Evolutionary conservation across 768 basidiomycete species (phyloP), one percentile per base, ranked within the genome.

Genomic region (Tubosaeta brunneosetosa): DNA sequence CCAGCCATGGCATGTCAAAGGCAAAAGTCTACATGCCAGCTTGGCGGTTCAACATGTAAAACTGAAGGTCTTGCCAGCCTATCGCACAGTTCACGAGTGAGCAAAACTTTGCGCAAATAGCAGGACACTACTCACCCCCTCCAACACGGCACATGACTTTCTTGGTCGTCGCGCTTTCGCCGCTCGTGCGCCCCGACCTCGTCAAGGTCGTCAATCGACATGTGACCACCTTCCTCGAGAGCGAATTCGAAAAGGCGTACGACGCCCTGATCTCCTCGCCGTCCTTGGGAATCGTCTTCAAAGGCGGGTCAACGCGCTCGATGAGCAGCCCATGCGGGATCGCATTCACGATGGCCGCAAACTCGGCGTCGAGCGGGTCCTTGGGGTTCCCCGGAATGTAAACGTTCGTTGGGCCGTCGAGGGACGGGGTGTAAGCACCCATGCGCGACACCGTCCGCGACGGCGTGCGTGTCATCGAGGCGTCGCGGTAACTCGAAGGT

Each of bases 81-180:
- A 62, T 42, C 53, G 3, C 27, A 33, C 12, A 38, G 14, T 6
- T 37, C 27, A 49, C 19, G 31, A 5, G 31, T 59, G 1, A 65
- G 54, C 13, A 49, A 37, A 3, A 25, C 17, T 6, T 14, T 0
- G 47, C 54, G 53, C 25, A n/a, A n/a, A 43, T 2, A 29, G 25
- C 8, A 49, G 47, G 29, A 49, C 32, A n/a, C 40, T 6, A 75
- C 83, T 63, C 58, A 85, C 89, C 89, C 69, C 88, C 90, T 43
- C 91, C 91, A 55, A 94, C 86, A 54, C 91, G 84, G 71, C 87
- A 91, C 86, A 94, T 88, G 29, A 94, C 91, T 70, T 91, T 94
- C 81, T 87, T 91, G 59, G 76, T 74, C 58, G 72, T 77, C 44
- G 71, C 73, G 47, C 55, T 50, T 58, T 70, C 62, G 51, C 75